These are phyloP conservation scores for Trichoderma sp. DNA, from an alignment of 2,329 filamentous ascomycete species.

Conservation along the genomic window DNA sequence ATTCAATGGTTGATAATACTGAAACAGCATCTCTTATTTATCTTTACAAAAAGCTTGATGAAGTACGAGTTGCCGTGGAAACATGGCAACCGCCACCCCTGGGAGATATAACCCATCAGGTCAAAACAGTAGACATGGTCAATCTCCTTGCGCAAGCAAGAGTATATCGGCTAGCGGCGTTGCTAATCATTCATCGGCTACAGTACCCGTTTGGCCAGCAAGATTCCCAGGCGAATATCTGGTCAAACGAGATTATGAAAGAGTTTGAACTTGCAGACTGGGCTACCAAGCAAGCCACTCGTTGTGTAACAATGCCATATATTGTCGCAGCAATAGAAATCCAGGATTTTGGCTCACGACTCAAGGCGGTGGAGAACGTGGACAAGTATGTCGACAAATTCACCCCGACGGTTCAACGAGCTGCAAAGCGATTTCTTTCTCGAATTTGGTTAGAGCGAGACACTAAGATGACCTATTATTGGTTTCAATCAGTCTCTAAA, in stretches of 20 bases:
- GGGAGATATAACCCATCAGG: not conserved
- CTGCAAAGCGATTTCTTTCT: not conserved
- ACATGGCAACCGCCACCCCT: not conserved
- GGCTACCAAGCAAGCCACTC: not conserved
- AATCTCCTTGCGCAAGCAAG: not conserved
- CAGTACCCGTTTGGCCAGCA: not conserved
- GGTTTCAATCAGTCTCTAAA: not conserved
- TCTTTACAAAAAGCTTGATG: not conserved
- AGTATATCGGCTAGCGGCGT: not conserved
- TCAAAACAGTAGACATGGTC: not conserved
- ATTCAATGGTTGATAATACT: not conserved
- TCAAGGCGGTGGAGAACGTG: not conserved
- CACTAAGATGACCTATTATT: not conserved
- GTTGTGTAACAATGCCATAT: not conserved
- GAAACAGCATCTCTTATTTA: not conserved
- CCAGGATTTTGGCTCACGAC: not conserved
- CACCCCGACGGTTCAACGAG: not conserved
- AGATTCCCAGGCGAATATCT: not conserved
- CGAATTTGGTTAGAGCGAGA: not conserved
- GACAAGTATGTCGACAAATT: not conserved
- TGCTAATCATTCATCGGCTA: not conserved
- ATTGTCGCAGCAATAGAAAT: not conserved
- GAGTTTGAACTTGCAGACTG: not conserved
- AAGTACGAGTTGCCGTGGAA: not conserved
- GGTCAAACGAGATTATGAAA: not conserved